Conservation (phyloP, 768 basidiomycete genomes). For the Arthromyces matolae region DNA sequence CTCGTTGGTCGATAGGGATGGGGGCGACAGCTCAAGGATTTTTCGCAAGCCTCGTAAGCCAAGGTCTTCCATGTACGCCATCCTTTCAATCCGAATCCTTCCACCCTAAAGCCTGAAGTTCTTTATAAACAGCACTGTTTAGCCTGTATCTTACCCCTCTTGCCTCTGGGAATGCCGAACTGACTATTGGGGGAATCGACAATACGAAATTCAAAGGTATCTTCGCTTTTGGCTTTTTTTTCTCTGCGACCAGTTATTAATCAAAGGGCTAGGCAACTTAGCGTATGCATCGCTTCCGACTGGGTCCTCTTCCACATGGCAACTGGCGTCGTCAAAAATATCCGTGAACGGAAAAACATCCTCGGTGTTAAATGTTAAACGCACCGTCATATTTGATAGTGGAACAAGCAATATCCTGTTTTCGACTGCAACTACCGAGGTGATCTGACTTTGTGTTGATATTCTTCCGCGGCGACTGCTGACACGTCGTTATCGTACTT, state of each 20-base stretch:
- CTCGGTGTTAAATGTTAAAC: constrained; percentile 33
- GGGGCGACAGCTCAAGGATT: constrained; percentile 47
- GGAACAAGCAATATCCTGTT: constrained; percentile 57
- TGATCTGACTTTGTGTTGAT: constrained; percentile 20
- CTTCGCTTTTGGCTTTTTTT: neutral
- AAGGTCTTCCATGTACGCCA: constrained; percentile 47
- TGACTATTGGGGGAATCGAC: constrained; percentile 53
- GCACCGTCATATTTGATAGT: constrained; percentile 53
- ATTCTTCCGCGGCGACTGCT: neutral
- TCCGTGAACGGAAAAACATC: constrained; percentile 53
- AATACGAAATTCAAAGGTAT: constrained; percentile 46
- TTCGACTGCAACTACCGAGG: constrained; percentile 45
- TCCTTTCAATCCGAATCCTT: too few species aligned
- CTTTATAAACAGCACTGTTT: constrained; percentile 41
- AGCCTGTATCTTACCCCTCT: constrained; percentile 48
- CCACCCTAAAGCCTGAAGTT: constrained; percentile 1
- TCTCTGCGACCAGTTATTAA: neutral
- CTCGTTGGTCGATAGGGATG: constrained; percentile 35
- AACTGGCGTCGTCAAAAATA: constrained; percentile 40
- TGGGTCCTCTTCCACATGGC: constrained; percentile 38
- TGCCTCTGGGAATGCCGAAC: constrained; percentile 45
- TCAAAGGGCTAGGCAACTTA: constrained; percentile 33
- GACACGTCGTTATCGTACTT: constrained; percentile 6
- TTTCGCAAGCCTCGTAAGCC: constrained; percentile 41
- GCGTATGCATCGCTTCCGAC: constrained; percentile 39